Conservation (phyloP, 768 basidiomycete genomes). For the Myochromella boudieri region DNA sequence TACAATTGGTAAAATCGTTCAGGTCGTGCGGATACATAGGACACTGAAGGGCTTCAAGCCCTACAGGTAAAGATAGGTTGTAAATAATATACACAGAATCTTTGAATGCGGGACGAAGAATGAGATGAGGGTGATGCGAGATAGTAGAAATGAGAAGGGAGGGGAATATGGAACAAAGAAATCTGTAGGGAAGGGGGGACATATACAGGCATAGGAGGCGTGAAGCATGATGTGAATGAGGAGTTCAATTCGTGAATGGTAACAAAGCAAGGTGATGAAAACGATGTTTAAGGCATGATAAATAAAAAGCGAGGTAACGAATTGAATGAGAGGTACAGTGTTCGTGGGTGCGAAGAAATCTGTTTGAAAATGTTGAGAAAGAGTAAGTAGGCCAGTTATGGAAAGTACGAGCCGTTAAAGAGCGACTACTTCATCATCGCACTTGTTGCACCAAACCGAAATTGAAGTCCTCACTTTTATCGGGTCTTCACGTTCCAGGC, state of each 20-base stretch:
- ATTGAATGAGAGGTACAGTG: constrained; percentile 24
- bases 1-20: constrained; percentile 14
- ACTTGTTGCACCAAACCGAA: constrained; percentile 37
- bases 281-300: constrained; percentile 16
- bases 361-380: not conserved
- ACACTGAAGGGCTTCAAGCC: constrained; percentile 30
- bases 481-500: constrained; percentile 45
- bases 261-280: constrained; percentile 10
- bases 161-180: constrained; percentile 10
- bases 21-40: constrained; percentile 29
- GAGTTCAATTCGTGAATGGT: constrained; percentile 11
- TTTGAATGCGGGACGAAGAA: constrained; percentile 7
- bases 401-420: constrained; percentile 36
- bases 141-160: constrained; percentile 4
- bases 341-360: constrained; percentile 11
- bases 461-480: constrained; percentile 25
- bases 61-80: constrained; percentile 21
- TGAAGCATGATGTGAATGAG: constrained; percentile 21
- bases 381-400: not conserved
- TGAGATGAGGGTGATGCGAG: constrained; percentile 5
- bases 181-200: constrained; percentile 5
- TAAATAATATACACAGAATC: constrained; percentile 18
- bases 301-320: constrained; percentile 9
- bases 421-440: constrained; percentile 35
- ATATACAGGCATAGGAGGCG: constrained; percentile 21